Base-by-base conservation (phyloP, 768 basidiomycete genomes). In the Mycena venus region DNA sequence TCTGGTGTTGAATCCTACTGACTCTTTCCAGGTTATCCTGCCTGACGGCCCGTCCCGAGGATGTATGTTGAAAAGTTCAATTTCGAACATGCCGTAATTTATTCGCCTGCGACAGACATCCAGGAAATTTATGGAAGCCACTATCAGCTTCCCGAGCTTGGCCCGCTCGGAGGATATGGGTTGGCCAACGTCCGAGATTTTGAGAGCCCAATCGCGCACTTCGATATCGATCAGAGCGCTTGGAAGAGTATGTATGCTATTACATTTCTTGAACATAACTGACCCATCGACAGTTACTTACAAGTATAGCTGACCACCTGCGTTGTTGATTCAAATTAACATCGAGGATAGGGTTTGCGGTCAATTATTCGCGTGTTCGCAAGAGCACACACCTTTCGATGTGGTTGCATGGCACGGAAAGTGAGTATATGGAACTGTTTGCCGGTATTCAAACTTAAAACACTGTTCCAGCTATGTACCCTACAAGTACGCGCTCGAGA, bases 391-490 rank as follows among this genome's bases (percentile, higher is more conserved):
- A 1, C 92, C 92, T 0, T 93, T 93, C 80, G 92, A 93, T 78
- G 92, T 93, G 47, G 92, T 93, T 31, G 91, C 92, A 1, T 93
- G 91, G 91, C 88, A 90, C 61, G 91, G 91, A 81, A 92, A 91
- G 91, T 91, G 79, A 63, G 89, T 83, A 4, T n/a, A n/a, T n/a
- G n/a, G n/a, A n/a, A n/a, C n/a, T n/a, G n/a, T n/a, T n/a, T n/a
- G n/a, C n/a, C n/a, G n/a, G 36, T 40, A 32, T 58, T 27, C 32
- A 12, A 19, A 27, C 12, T 8, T 4, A 23, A n/a, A 11, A 40
- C 2, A 0, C 2, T 2, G 4, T 23, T 14, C 27, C 12, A 74
- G 73, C 68, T 74, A 74, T 21, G 73, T 74, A 38, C 73, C 73
- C 11, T 74, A 74, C 58, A 74, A 74, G 81, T 92, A 93, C 75